phyloP scores from a whole-genome alignment of 2,329 filamentous ascomycete species.

The Scedosporium dehoogii region DNA sequence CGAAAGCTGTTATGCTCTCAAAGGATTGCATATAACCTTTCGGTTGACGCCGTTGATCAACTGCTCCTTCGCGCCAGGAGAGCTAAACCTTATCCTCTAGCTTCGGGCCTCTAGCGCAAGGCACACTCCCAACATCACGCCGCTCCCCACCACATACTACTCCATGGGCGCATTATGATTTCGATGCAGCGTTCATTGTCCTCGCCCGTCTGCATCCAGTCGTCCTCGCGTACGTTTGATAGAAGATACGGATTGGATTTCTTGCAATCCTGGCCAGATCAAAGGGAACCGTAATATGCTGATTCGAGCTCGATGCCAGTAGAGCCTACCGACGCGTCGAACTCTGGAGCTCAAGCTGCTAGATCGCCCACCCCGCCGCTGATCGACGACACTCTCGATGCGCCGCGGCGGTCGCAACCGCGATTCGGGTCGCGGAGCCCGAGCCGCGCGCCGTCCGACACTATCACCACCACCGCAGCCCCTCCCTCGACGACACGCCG shows the following conservation, averaged over 20 bases:
- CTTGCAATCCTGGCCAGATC: not conserved
- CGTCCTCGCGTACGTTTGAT: constrained; percentile 4
- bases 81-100: not conserved
- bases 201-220: constrained; percentile 5
- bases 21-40: not conserved
- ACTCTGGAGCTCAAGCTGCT: not conserved
- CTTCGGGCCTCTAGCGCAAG: not conserved
- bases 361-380: not conserved
- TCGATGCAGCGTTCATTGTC: constrained; percentile 7
- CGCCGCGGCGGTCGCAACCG: not conserved
- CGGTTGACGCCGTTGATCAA: not conserved
- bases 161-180: constrained; percentile 8
- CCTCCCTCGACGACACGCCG: not conserved
- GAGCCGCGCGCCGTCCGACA: not conserved
- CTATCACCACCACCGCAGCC: not conserved
- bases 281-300: not conserved
- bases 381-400: not conserved
- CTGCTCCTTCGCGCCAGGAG: not conserved
- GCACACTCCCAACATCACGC: not conserved
- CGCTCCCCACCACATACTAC: not conserved
- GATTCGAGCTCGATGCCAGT: not conserved
- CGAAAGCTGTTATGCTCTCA: not conserved
- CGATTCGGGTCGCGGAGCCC: constrained; percentile 1
- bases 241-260: too few relatives aligned
- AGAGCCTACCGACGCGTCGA: constrained; percentile 1